Evolutionary conservation across 768 basidiomycete genomes (phyloP), one percentile per base, ranked within the genome.

Genomic region (Gymnopilus junonius): DNA sequence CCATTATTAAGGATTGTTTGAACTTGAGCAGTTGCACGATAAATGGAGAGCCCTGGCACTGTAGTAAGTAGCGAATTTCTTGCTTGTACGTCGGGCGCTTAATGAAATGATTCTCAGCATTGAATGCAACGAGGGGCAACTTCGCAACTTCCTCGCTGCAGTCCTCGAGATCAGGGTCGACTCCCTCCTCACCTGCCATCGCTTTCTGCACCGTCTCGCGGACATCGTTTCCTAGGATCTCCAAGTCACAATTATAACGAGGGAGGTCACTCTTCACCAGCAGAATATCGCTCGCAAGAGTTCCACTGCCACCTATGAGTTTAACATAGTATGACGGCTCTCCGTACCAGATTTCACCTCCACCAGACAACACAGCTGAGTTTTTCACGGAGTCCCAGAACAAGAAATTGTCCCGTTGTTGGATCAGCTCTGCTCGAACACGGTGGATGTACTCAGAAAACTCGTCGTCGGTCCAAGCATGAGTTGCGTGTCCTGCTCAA

Each of bases 1-100:
- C n/a, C 15, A 42, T 10, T 4, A 42, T 4, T 14, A 42, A 42
- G 7, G 40, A 4, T 42, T 42, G 8, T 42, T 42, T 42, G 15
- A 15, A 7, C 15, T 42, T 42, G 2, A 20, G 40, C 7, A 60
- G 50, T 21, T 60, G 48, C 21, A 60, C 59, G 46, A 60, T 42
- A 34, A 10, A 35, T 0, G 46, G 59, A 17, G 59, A 51, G 8
- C 59, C 48, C 32, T 29, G 46, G 31, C 46, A 60, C 34, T 60
- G 32, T 4, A 60, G 59, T n/a, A 60, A 40, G 59, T 60, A 60
- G 7, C 25, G 31, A 48, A 60, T 51, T 15, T 60, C 59, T 37
- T 60, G 45, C 48, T 60, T 60, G 34, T 60, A 60, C 25, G 59
- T 60, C 17, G 59, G 59, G 14, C 2, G 15, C 59, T 60, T 60